Base-by-base conservation (phyloP, 1,284 basidiomycete species). In the Xerocomus nothofagi region DNA sequence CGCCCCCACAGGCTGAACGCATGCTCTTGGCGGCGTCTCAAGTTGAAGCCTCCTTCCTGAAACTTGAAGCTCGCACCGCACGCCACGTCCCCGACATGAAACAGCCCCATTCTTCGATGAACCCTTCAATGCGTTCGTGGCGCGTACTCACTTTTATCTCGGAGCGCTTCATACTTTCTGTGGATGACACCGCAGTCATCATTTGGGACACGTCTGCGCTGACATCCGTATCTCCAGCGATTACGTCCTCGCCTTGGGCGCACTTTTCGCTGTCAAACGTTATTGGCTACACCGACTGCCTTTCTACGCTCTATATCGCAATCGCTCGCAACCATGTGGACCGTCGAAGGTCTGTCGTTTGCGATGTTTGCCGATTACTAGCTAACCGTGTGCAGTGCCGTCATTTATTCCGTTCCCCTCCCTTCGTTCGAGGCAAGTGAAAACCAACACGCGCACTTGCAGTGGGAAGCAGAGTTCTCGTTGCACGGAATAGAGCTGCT, bases 131-230 rank as follows among this genome's bases (percentile, higher is more conserved):
- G 11, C 43, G 21, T 47, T 47, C 55, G 15, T 47, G 38, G 57
- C 46, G 40, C 32, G 38, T 49, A 24, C 47, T 63, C 27, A 18
- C 49, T 1, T 64, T 67, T n/a, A 36, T 63, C 11, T 51, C 53
- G 6, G 59, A 64, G 34, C 53, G 57, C 4, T 60, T 67, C 34
- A 27, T 66, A 3, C 52, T 67, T 21, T 60, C 54, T 10, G 61
- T 47, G 38, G 45, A 54, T 30, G 43, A 27, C 2, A 39, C 30
- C 11, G 20, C 39, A 2, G 39, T 53, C 24, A 30, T 52, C 20
- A 51, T 63, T n/a, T 67, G 61, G 63, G 51, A 57, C 18, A 33
- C 41, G 10, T n/a, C 37, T 9, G 36, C 20, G 4, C 32, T 46
- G 21, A 5, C 18, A 2, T 44, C 51, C 15, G 41, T 42, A 1